phyloP scores from a whole-genome alignment of 2,329 filamentous ascomycete genomes.

The Lasiodiplodia sp. region DNA sequence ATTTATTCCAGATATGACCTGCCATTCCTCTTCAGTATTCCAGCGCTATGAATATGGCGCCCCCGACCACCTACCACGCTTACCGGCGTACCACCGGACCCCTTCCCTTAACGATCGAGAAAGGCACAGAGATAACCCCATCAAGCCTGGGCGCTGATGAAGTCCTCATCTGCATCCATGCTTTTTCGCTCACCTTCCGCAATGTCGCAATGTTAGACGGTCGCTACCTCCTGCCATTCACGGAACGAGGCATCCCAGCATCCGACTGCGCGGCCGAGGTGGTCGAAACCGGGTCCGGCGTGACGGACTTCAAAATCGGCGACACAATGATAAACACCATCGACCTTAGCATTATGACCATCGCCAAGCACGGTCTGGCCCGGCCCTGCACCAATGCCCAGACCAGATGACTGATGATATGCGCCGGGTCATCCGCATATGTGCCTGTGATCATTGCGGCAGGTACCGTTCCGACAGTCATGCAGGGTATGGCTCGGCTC shows the following conservation, averaged over 20 bases:
- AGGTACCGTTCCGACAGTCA: no score
- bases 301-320: conserved; percentile 35
- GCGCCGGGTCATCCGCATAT: no score
- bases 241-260: conserved; percentile 34
- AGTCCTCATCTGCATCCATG: conserved; percentile 39
- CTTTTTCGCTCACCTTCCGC: conserved; percentile 41
- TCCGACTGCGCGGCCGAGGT: conserved; percentile 41
- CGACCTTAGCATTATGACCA: conserved; percentile 24
- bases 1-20: background rate
- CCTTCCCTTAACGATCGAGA: conserved; percentile 28
- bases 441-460: no score
- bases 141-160: conserved; percentile 32
- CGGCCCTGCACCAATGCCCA: no score
- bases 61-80: conserved; percentile 29
- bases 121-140: conserved; percentile 34
- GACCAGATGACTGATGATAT: no score
- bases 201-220: conserved; percentile 39
- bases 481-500: no score
- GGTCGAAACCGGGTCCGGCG: conserved; percentile 34
- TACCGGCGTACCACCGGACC: conserved; percentile 34
- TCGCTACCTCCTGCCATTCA: conserved; percentile 31
- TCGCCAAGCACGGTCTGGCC: no score
- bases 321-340: conserved; percentile 36
- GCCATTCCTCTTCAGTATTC: no score
- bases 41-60: background rate